phyloP scores from a whole-genome alignment of 1,284 basidiomycete species.

The Rhodotorula sp. region DNA sequence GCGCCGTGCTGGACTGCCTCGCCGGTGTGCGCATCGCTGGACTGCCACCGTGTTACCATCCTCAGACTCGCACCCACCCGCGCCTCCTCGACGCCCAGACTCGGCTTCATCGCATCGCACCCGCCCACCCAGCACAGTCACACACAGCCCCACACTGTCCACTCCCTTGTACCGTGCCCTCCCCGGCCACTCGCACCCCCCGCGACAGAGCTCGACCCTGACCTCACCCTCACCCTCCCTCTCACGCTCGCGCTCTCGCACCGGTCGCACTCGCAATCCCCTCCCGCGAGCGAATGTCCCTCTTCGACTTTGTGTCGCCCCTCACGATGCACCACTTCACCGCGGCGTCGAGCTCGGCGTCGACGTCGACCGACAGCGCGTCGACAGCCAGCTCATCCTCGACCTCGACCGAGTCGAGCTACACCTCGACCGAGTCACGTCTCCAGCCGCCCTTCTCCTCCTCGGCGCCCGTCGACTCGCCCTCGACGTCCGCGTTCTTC shows the following conservation, averaged over 20 bases:
- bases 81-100: too few relatives aligned
- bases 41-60: too few relatives aligned
- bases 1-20: too few relatives aligned
- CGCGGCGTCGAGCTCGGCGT: constrained; percentile 1
- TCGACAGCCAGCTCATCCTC: constrained; percentile 10
- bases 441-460: constrained; percentile 13
- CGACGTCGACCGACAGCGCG: constrained; percentile 13
- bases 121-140: background rate
- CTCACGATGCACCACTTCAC: constrained; percentile 18
- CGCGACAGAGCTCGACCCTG: background rate
- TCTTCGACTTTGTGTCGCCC: constrained; percentile 27
- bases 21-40: too few relatives aligned
- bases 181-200: too few relatives aligned
- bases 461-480: background rate
- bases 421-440: constrained; percentile 15
- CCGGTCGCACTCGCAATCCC: background rate
- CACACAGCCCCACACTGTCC: background rate
- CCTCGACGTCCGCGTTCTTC: constrained; percentile 1
- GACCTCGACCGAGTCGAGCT: constrained; percentile 29
- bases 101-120: background rate
- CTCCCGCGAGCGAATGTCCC: constrained; percentile 8
- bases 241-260: background rate
- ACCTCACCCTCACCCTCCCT: background rate
- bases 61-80: too few relatives aligned
- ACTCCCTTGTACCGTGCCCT: background rate